Conservation (phyloP, 441 rosid genomes). For the Gossypium lobatum region DNA sequence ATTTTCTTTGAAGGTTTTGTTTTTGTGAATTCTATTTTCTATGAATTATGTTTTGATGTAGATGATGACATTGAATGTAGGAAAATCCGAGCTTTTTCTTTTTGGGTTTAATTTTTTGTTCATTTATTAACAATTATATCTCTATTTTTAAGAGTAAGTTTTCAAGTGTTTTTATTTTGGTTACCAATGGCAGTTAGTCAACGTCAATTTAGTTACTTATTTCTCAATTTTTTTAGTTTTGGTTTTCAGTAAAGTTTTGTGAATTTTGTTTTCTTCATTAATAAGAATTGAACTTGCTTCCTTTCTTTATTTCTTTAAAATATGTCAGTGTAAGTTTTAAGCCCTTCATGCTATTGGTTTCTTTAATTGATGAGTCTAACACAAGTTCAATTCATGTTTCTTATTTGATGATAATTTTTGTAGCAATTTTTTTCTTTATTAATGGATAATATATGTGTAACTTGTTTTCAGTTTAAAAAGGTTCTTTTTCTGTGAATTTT, state of each 20-base stretch:
- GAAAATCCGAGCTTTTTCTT: background rate
- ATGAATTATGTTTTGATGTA: background rate
- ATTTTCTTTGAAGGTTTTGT: background rate
- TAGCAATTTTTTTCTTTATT: background rate
- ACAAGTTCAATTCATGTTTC: background rate
- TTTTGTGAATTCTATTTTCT: background rate
- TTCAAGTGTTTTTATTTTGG: background rate
- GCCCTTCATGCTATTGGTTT: background rate
- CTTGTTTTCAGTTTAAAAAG: background rate
- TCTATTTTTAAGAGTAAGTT: background rate
- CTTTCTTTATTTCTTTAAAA: background rate
- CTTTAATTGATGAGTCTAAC: background rate
- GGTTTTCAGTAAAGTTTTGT: background rate
- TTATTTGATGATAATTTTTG: background rate
- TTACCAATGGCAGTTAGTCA: background rate
- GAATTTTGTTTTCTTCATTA: background rate
- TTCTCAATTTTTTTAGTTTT: conserved; percentile 1
- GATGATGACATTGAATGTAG: background rate
- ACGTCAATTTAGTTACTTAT: background rate
- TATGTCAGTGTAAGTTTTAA: background rate
- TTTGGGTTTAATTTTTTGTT: background rate
- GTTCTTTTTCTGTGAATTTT: background rate
- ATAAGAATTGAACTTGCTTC: background rate
- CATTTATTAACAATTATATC: background rate
- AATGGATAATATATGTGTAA: background rate